Conservation (phyloP, 2,329 filamentous ascomycete genomes). For the Trichoderma sp. region DNA sequence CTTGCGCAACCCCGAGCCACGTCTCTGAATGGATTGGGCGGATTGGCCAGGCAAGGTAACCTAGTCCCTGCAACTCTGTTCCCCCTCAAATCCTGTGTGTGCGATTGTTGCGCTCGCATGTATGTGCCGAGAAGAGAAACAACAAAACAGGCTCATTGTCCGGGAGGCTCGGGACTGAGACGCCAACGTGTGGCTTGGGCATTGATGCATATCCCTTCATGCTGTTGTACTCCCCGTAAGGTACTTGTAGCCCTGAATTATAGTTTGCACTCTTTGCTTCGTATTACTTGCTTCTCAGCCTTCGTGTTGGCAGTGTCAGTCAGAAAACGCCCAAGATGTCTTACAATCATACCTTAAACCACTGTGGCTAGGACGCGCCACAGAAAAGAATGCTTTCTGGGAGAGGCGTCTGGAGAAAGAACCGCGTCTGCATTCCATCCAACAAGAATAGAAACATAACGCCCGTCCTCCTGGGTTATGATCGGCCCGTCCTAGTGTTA, state of each 20-base stretch:
- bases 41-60: not conserved
- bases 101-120: not conserved
- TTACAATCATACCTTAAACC: not conserved
- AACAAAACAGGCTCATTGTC: not conserved
- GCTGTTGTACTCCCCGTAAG: not conserved
- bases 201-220: not conserved
- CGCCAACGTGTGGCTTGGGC: not conserved
- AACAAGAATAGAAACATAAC: not conserved
- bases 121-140: not conserved
- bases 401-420: not conserved
- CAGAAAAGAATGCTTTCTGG: not conserved
- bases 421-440: not conserved
- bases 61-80: not conserved
- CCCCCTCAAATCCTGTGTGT: not conserved
- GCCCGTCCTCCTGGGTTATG: not conserved
- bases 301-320: not conserved
- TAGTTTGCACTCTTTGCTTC: not conserved
- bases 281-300: not conserved
- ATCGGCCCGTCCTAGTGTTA: not conserved
- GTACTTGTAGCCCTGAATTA: not conserved
- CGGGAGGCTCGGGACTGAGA: conserved; percentile 4
- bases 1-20: not conserved
- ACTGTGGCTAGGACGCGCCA: not conserved
- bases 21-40: not conserved
- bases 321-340: not conserved